Percentiles rank a stretch among this genome's conserved stretches.
Evolutionary conservation across 164 flowering plant genomes (phyloP).

Genomic region (Magnolia sinica): DNA sequence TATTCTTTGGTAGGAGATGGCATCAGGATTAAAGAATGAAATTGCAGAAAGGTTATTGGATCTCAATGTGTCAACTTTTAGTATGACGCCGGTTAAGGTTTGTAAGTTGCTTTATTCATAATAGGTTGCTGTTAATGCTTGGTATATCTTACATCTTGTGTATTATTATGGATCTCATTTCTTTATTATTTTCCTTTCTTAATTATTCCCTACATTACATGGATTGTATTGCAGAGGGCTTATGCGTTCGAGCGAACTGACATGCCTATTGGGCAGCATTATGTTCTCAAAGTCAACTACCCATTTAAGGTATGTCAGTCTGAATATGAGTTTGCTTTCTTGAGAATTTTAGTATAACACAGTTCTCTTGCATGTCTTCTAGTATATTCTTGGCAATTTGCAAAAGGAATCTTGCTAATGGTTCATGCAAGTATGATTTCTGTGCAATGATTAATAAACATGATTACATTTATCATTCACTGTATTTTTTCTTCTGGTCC

Average conservation of each 20-base stretch:
- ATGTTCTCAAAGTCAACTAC: slow-evolving; percentile 83
- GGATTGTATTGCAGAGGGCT: slow-evolving; percentile 50
- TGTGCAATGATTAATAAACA: not conserved
- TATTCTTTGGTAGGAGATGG: slow-evolving; percentile 57
- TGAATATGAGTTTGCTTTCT: not conserved
- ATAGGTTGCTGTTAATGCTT: not conserved
- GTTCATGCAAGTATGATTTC: not conserved
- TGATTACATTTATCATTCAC: not conserved
- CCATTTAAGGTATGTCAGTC: slow-evolving; percentile 76
- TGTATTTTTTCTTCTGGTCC: not conserved
- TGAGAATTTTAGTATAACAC: not conserved
- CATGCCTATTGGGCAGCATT: slow-evolving; percentile 75
- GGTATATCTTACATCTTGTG: not conserved
- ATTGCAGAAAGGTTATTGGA: slow-evolving; percentile 50
- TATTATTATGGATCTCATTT: not conserved
- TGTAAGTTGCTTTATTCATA: slow-evolving; percentile 11
- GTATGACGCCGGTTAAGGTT: slow-evolving; percentile 93
- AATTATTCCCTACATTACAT: not conserved
- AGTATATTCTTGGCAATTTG: not conserved
- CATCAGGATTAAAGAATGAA: slow-evolving; percentile 73
- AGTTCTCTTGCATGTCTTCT: not conserved
- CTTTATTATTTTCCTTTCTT: not conserved
- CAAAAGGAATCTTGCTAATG: not conserved
- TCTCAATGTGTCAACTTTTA: slow-evolving; percentile 71
- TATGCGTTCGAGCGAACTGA: slow-evolving; percentile 90